Conservation (phyloP, 192 early-diverging fungal genomes). For the Rhizophagus prolifer region DNA sequence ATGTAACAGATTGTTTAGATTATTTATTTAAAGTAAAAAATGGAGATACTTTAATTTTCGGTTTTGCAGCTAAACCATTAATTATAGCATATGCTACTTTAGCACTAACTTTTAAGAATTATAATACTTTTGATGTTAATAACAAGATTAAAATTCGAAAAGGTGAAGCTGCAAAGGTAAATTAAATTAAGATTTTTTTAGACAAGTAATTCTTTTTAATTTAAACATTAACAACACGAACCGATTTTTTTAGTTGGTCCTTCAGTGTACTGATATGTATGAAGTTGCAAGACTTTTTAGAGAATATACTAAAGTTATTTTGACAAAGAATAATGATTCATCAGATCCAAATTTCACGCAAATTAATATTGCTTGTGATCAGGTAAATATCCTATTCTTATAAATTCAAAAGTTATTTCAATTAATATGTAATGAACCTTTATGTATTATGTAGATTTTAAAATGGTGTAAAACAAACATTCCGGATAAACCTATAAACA, state of each 20-base stretch:
- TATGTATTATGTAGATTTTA: background rate
- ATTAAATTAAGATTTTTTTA: background rate
- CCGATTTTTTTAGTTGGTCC: conserved; percentile 41
- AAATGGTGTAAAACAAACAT: background rate
- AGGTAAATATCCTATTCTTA: conserved; percentile 4
- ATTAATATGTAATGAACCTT: background rate
- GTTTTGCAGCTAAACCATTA: conserved; percentile 95
- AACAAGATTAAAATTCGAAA: conserved; percentile 85
- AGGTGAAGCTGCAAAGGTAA: conserved; percentile 70
- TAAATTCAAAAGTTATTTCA: background rate
- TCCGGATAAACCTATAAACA: background rate
- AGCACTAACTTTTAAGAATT: conserved; percentile 82
- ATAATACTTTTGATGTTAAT: conserved; percentile 54
- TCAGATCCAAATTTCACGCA: conserved; percentile 58
- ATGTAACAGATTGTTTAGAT: conserved; percentile 82
- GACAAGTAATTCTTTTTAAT: too few species aligned
- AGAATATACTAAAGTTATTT: conserved; percentile 53
- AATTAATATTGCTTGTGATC: conserved; percentile 34
- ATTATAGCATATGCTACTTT: conserved; percentile 95
- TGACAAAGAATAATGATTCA: conserved; percentile 52
- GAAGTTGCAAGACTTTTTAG: conserved; percentile 59
- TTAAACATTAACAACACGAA: background rate
- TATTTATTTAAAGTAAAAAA: conserved; percentile 79
- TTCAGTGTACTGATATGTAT: conserved; percentile 49
- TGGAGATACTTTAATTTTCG: conserved; percentile 67